These are phyloP conservation scores for Aspergillus fijiensis DNA, from an alignment of 2,329 filamentous ascomycete species.

Conservation along the genomic window DNA sequence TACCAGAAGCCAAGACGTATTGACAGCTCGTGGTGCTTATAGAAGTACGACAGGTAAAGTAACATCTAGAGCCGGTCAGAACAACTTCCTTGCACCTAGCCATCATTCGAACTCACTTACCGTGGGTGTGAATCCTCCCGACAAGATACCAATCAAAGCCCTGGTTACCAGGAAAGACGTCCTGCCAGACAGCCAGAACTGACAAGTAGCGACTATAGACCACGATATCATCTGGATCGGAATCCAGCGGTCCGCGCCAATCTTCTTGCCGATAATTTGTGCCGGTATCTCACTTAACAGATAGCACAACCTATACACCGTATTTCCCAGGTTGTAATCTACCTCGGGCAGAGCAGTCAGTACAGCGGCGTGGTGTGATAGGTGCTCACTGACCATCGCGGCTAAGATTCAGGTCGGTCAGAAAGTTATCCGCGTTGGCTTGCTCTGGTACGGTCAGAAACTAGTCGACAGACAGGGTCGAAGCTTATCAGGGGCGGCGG, in stretches of 20 bases:
- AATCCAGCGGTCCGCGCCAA: constrained; percentile 57
- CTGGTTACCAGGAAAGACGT: constrained; percentile 42
- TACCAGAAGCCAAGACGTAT: constrained; percentile 37
- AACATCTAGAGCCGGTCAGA: constrained; percentile 20
- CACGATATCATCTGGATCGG: constrained; percentile 52
- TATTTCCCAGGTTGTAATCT: constrained; percentile 48
- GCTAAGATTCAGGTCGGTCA: constrained; percentile 38
- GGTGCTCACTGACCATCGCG: constrained; percentile 21
- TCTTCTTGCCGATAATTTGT: constrained; percentile 56
- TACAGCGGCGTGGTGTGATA: neutral
- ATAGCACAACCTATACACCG: constrained; percentile 56
- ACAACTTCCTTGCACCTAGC: neutral
- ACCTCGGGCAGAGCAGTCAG: neutral
- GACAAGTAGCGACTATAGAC: constrained; percentile 37
- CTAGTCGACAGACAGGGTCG: constrained; percentile 46
- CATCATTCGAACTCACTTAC: constrained; percentile 12
- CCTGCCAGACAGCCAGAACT: constrained; percentile 49
- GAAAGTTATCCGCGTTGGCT: constrained; percentile 58
- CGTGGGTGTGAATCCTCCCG: constrained; percentile 49
- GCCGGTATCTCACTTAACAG: constrained; percentile 56
- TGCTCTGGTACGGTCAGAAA: constrained; percentile 32
- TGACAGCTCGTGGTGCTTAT: constrained; percentile 65
- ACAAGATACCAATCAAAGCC: constrained; percentile 46
- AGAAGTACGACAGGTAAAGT: constrained; percentile 67
- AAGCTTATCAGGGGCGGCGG: constrained; percentile 26